These are phyloP conservation scores for Neurospora sp. DNA, from an alignment of 2,329 filamentous ascomycete species.

Conservation along the genomic window DNA sequence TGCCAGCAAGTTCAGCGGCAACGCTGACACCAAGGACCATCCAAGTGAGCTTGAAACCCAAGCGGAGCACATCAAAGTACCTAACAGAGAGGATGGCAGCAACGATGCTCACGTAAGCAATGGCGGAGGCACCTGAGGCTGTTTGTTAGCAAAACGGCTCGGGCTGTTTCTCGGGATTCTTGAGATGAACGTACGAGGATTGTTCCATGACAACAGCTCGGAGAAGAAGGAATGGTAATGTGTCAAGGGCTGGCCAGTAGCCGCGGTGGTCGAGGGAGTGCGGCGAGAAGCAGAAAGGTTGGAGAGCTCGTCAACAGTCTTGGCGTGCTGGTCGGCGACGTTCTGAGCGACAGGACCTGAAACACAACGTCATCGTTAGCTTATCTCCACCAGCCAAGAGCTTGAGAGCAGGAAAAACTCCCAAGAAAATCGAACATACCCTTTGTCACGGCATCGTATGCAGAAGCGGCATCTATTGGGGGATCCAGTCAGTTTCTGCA, in stretches of 20 bases:
- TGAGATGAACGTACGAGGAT: constrained; percentile 44
- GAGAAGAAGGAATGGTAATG: constrained; percentile 65
- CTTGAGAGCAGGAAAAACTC: neutral
- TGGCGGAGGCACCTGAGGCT: constrained; percentile 47
- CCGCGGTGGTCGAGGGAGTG: constrained; percentile 42
- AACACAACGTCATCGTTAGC: constrained; percentile 10
- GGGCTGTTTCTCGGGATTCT: neutral
- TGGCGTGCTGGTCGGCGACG: constrained; percentile 44
- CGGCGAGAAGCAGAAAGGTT: constrained; percentile 48
- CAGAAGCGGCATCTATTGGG: constrained; percentile 33
- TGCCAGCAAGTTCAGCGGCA: constrained; percentile 50
- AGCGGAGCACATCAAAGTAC: constrained; percentile 58
- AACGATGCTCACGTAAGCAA: constrained; percentile 51
- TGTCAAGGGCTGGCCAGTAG: constrained; percentile 53
- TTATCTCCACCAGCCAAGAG: neutral
- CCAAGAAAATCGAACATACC: constrained; percentile 25
- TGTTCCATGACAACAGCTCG: constrained; percentile 59
- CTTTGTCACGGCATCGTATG: constrained; percentile 36
- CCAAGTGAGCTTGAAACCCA: constrained; percentile 55
- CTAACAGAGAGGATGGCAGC: constrained; percentile 51
- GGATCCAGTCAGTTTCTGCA: neutral
- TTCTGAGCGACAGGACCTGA: constrained; percentile 50
- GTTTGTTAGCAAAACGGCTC: constrained; percentile 17
- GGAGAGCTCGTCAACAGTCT: constrained; percentile 45
- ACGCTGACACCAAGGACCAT: constrained; percentile 51